Evolutionary conservation across 202 grass and related monocot genomes (phyloP), one percentile per base, ranked within the genome.

Genomic region (Bolboschoenoplectus hybrid): DNA sequence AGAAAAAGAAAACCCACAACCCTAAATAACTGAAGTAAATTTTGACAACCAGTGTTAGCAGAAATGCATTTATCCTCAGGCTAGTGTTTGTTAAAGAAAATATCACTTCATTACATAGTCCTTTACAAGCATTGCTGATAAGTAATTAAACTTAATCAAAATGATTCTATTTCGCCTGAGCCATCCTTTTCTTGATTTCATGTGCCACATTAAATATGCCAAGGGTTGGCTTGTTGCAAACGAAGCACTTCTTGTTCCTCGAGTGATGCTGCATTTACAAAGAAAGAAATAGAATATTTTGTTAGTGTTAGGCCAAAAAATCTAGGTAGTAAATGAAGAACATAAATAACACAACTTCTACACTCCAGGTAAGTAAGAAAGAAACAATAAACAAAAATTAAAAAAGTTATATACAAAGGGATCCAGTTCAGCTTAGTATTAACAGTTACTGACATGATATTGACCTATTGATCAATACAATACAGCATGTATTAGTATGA

Each of bases 161-260:
- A 79, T 85, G 51, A 55, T 84, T 57, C 89, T 97, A 85, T 85
- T 92, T 94, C 71, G 91, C 87, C 62, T 88, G 73, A 1, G 84
- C 90, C 84, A 91, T 92, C 87, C 82, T 91, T 88, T 91, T 97
- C 36, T 88, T 88, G 63, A 97, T 92, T 80, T 97, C 92, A 69
- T 90, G 89, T 0, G 89, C 92, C 0, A 89, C 84, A 9, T 92
- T 94, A 87, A 97, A 97, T 38, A 94, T 92, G 57, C 89, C 94
- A 3, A 88, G 82, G 0, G 94, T 92, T n/a, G 92, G 87, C 53
- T 94, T 89, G 72, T 91, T 91, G 84, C 92, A 97, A 44, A 97
- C 94, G 0, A 74, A 90, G 47, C 91, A 97, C 79, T 92, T 97
- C 74, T 97, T 97, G 82, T 93, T 97, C 90, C 84, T 97, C 1